Percentiles rank a stretch among this genome's conserved stretches.
phyloP scores from a whole-genome alignment of 768 basidiomycete species.

The Podaxis sp. region DNA sequence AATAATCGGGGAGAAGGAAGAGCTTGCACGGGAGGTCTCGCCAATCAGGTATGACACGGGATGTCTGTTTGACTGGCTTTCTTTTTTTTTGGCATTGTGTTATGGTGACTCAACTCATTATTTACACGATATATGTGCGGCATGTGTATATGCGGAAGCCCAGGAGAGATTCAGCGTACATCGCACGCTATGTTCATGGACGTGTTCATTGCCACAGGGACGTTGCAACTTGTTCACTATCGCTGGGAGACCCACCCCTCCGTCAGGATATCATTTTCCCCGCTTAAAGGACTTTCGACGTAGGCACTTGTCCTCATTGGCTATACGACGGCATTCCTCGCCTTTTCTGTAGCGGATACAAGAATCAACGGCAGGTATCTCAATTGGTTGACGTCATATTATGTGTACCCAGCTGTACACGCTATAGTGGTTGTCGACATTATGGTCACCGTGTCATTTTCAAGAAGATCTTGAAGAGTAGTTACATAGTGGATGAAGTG shows the following conservation, averaged over 20 bases:
- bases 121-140: neutral
- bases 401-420: neutral
- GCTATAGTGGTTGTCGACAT: neutral
- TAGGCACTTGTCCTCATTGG: neutral
- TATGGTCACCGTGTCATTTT: neutral
- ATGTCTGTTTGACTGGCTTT: neutral
- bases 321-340: neutral
- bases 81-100: neutral
- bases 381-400: neutral
- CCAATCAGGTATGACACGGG: too few relatives aligned
- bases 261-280: neutral
- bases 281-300: neutral
- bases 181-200: neutral
- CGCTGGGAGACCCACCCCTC: neutral
- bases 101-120: slow-evolving; percentile 6
- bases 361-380: neutral
- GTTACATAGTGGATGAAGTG: neutral
- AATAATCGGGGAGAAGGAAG: neutral
- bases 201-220: too few relatives aligned
- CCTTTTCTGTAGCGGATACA: neutral
- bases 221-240: slow-evolving; percentile 5
- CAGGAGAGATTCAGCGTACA: neutral
- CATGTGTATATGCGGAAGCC: neutral
- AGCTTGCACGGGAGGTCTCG: too few relatives aligned
- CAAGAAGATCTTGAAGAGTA: neutral